These are phyloP conservation scores for Picea glauca DNA, from an alignment of 75 land plant genomes.

Conservation along the genomic window DNA sequence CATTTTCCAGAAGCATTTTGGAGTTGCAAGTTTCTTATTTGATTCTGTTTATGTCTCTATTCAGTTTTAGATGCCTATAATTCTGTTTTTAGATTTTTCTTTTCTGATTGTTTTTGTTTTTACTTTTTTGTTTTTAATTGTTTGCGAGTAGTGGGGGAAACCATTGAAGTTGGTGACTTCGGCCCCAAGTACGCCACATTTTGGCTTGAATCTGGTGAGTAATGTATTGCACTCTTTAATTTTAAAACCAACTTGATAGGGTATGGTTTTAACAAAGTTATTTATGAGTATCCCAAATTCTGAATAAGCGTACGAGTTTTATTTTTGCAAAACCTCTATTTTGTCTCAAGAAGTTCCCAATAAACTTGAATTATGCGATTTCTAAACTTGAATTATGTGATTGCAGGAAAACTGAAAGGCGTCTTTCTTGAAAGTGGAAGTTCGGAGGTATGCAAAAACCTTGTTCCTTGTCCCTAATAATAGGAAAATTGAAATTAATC, in stretches of 20 bases:
- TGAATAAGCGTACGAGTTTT: not conserved
- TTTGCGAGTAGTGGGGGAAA: constrained; percentile 59
- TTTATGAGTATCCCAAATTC: too few relatives aligned
- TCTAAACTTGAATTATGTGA: not conserved
- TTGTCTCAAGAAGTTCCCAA: not conserved
- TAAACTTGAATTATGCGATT: not conserved
- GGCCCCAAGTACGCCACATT: constrained; percentile 74
- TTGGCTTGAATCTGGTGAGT: constrained; percentile 79
- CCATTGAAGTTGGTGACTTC: constrained; percentile 76
- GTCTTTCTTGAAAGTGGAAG: constrained; percentile 81
- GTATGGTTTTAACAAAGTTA: too few relatives aligned
- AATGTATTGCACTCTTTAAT: not conserved
- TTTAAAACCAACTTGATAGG: not conserved
- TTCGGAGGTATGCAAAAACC: constrained; percentile 47
- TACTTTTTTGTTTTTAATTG: not conserved
- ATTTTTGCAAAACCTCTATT: not conserved
- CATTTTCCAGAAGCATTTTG: not conserved
- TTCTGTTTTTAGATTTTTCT: not conserved
- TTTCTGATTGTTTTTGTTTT: too few relatives aligned
- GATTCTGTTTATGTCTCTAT: not conserved
- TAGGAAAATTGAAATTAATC: too few relatives aligned
- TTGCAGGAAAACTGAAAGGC: constrained; percentile 68
- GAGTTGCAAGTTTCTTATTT: not conserved
- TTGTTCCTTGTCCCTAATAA: too few relatives aligned
- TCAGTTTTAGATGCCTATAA: constrained; percentile 1